These are phyloP conservation scores for Cercospora zeina DNA, from an alignment of 2,329 filamentous ascomycete genomes.

Conservation along the genomic window DNA sequence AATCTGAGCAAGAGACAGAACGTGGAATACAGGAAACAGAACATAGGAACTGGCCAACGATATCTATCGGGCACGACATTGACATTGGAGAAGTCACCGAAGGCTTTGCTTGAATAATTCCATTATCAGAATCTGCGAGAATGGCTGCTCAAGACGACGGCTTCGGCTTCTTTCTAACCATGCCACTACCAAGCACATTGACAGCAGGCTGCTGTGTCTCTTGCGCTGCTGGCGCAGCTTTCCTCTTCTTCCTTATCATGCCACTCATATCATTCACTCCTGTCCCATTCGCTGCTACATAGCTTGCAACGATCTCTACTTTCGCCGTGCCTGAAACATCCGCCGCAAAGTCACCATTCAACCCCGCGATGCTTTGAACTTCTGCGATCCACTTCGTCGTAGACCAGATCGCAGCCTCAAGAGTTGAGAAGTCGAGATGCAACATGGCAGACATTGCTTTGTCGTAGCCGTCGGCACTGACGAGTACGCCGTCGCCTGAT, in stretches of 20 bases:
- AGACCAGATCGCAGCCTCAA: constrained; percentile 63
- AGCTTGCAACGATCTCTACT: constrained; percentile 7
- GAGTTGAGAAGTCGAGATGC: constrained; percentile 69
- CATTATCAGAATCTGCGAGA: background rate
- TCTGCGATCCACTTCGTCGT: constrained; percentile 71
- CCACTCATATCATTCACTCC: constrained; percentile 38
- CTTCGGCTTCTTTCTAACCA: constrained; percentile 62
- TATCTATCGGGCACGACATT: background rate
- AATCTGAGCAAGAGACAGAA: background rate
- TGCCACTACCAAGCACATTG: constrained; percentile 54
- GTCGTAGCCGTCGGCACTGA: constrained; percentile 46
- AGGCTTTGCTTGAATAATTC: background rate
- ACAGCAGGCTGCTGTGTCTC: constrained; percentile 33
- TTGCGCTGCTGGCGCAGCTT: constrained; percentile 33
- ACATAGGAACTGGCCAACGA: background rate
- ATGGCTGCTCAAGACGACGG: background rate
- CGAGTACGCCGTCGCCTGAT: constrained; percentile 27
- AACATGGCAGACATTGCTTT: constrained; percentile 60
- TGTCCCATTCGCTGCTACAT: constrained; percentile 10
- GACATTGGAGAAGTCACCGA: background rate
- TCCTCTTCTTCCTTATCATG: constrained; percentile 55
- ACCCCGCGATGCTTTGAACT: constrained; percentile 46
- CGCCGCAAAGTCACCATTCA: constrained; percentile 29
- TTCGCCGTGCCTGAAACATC: constrained; percentile 28
- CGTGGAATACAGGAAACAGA: background rate